Percentiles rank a stretch among this genome's conserved stretches.
phyloP scores from a whole-genome alignment of 257 asterid genomes.

The Voacanga thouarsii region DNA sequence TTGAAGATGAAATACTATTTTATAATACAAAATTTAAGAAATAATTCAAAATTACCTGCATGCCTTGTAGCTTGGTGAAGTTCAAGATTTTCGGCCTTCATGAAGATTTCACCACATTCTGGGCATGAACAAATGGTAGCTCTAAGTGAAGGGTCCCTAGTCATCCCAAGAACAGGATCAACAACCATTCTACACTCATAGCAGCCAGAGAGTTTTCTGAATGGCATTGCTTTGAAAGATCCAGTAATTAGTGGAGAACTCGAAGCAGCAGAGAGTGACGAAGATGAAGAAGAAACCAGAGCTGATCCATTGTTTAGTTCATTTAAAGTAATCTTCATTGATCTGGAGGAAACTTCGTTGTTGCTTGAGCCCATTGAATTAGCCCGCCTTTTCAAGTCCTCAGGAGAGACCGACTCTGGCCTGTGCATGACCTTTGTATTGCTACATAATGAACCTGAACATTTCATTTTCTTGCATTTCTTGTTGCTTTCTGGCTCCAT shows the following conservation, averaged over 20 bases:
- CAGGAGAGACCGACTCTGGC: slow-evolving; percentile 42
- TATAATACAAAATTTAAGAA: neutral
- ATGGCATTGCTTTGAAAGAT: slow-evolving; percentile 66
- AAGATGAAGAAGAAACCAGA: slow-evolving; percentile 27
- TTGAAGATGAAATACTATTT: neutral
- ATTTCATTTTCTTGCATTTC: slow-evolving; percentile 58
- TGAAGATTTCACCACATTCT: slow-evolving; percentile 71
- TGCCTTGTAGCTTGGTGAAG: slow-evolving; percentile 80
- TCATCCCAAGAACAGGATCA: slow-evolving; percentile 75
- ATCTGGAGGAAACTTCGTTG: slow-evolving; percentile 31
- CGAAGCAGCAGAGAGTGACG: slow-evolving; percentile 28
- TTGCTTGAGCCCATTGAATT: slow-evolving; percentile 20
- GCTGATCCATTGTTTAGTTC: slow-evolving; percentile 13
- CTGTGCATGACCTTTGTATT: slow-evolving; percentile 77
- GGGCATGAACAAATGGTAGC: slow-evolving; percentile 51
- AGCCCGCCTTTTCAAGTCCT: slow-evolving; percentile 35
- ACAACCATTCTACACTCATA: slow-evolving; percentile 88
- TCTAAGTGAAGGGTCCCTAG: slow-evolving; percentile 75
- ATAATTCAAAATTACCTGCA: slow-evolving; percentile 54
- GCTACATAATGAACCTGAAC: slow-evolving; percentile 83
- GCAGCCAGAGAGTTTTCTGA: slow-evolving; percentile 75
- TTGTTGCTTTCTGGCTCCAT: slow-evolving; percentile 28
- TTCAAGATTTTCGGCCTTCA: slow-evolving; percentile 69
- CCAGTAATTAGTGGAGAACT: slow-evolving; percentile 43
- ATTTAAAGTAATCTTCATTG: slow-evolving; percentile 32